Evolutionary conservation across 2,329 filamentous ascomycete species (phyloP).

Genomic region (Colletotrichum gigasporum): DNA sequence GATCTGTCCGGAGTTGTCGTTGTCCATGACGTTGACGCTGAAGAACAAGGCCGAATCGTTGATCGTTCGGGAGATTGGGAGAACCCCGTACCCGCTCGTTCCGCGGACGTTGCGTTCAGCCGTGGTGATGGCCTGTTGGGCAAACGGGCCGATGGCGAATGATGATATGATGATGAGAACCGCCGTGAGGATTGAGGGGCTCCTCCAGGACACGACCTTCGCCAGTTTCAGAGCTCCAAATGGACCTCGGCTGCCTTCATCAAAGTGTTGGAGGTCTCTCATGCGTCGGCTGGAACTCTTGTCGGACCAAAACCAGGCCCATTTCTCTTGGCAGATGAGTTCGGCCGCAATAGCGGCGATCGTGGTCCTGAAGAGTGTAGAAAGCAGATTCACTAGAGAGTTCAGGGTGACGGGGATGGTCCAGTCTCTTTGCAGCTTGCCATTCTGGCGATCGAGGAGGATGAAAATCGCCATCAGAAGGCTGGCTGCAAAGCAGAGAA

Average conservation of each 20-base stretch:
- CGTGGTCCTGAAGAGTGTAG: conserved; percentile 30
- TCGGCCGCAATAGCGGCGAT: background rate
- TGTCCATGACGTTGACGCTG: no score
- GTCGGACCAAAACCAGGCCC: background rate
- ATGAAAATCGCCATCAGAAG: conserved; percentile 30
- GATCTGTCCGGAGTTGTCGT: no score
- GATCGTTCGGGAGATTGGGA: background rate
- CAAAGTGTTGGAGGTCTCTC: background rate
- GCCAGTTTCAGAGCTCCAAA: background rate
- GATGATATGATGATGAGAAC: background rate
- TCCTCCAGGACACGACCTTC: fast-evolving
- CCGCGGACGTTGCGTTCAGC: background rate
- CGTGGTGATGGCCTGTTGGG: background rate
- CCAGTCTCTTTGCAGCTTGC: conserved; percentile 31
- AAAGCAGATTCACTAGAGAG: conserved; percentile 33
- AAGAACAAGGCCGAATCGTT: background rate
- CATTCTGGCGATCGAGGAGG: conserved; percentile 26
- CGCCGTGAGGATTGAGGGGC: background rate
- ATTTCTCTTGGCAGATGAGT: background rate
- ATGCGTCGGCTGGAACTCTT: background rate
- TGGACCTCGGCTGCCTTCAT: background rate
- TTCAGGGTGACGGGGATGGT: conserved; percentile 35
- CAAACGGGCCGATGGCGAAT: background rate
- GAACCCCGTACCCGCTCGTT: background rate
- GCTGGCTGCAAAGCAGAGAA: conserved; percentile 16